These are phyloP conservation scores for Zygosaccharomyces lentus DNA, from an alignment of 805 yeast species.

Conservation along the genomic window DNA sequence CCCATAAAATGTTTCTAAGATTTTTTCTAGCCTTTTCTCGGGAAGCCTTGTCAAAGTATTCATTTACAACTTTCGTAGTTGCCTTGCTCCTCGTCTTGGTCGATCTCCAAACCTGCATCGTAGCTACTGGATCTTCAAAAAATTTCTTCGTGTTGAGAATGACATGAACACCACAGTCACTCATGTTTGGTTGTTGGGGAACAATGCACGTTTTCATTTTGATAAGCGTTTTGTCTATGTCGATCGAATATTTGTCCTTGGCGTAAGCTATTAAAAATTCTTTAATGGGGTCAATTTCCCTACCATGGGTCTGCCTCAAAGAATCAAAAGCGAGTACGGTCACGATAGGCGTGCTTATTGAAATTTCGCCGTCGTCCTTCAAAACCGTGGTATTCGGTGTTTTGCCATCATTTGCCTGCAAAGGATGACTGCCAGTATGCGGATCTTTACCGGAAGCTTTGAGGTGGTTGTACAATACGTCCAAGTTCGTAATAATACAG, in stretches of 20 bases:
- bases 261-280: conserved; percentile 66
- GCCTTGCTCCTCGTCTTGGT: conserved; percentile 18
- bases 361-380: conserved; percentile 18
- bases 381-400: not conserved
- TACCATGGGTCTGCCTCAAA: conserved; percentile 50
- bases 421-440: not conserved
- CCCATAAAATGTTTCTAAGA: conserved; percentile 23
- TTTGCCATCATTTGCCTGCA: conserved; percentile 4
- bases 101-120: conserved; percentile 47
- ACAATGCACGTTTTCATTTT: conserved; percentile 50
- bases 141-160: conserved; percentile 66
- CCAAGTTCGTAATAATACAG: conserved; percentile 60
- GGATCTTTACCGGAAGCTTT: conserved; percentile 1
- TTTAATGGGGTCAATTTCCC: conserved; percentile 50
- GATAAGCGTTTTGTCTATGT: conserved; percentile 45
- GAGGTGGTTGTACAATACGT: conserved; percentile 20
- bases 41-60: conserved; percentile 27
- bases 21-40: conserved; percentile 26
- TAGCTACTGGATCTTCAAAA: conserved; percentile 44
- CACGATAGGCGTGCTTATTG: conserved; percentile 24
- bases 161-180: conserved; percentile 94
- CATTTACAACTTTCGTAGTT: conserved; percentile 20
- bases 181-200: conserved; percentile 81
- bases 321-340: conserved; percentile 72
- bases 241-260: conserved; percentile 51